Evolutionary conservation across 352 stramenopile genomes (phyloP).

Genomic region (Saprolegnia parasitica): DNA sequence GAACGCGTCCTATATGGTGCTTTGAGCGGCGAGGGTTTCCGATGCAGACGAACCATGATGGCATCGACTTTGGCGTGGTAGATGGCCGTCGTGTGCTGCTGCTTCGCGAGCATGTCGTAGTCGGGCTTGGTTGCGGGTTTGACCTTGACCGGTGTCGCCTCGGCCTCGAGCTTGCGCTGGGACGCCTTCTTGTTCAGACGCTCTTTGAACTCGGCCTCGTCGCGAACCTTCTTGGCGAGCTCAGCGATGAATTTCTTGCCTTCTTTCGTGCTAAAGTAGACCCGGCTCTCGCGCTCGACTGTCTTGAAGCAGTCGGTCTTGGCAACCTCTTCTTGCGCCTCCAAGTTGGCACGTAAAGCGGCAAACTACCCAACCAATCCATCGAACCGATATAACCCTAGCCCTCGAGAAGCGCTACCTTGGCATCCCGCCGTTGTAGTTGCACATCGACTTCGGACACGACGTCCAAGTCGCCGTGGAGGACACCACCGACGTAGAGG

Average conservation of each 20-base stretch:
- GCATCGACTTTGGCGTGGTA: not conserved
- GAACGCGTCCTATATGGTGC: conserved; percentile 49
- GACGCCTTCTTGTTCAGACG: conserved; percentile 42
- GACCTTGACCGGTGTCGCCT: not conserved
- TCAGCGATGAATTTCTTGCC: conserved; percentile 57
- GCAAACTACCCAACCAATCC: conserved; percentile 1
- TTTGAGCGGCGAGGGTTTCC: no score
- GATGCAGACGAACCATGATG: not conserved
- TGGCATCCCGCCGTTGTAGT: not conserved
- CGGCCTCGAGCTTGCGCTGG: not conserved
- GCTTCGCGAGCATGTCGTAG: not conserved
- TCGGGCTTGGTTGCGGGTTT: not conserved
- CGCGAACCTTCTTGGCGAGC: conserved; percentile 60
- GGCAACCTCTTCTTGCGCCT: conserved; percentile 64
- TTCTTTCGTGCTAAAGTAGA: conserved; percentile 69
- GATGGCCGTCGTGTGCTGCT: not conserved
- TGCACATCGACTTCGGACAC: conserved; percentile 8
- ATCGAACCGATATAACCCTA: not conserved
- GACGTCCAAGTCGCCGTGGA: conserved; percentile 65
- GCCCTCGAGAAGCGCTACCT: not conserved
- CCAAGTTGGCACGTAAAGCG: conserved; percentile 34
- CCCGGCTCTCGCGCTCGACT: conserved; percentile 54
- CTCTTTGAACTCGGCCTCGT: conserved; percentile 80
- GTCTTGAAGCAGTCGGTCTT: conserved; percentile 70
- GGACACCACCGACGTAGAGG: conserved; percentile 74